A percentile compares a stretch with the other conserved stretches of the same genome.
phyloP scores from a whole-genome alignment of 495 filamentous ascomycete genomes.

The Aspergillus wentii region DNA sequence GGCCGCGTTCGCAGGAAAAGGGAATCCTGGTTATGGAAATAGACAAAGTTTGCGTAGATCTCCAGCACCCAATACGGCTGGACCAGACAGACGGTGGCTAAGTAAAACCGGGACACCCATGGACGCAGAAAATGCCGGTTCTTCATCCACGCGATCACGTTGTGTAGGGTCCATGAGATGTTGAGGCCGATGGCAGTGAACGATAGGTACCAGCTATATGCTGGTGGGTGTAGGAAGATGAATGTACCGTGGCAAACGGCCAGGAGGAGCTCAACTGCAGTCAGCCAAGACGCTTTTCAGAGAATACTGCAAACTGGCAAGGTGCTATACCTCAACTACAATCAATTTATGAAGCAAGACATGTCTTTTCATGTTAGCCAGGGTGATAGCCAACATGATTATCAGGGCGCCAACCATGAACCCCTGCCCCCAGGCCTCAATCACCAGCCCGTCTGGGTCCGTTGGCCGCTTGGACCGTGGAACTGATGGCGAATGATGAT shows the following conservation, averaged over 20 bases:
- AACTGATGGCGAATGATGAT: too few relatives aligned
- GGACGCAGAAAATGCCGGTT: slow-evolving; percentile 21
- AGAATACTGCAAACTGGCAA: background rate
- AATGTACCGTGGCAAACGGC: slow-evolving; percentile 23
- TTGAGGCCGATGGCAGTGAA: slow-evolving; percentile 23
- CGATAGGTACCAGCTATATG: slow-evolving; percentile 28
- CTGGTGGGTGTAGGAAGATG: slow-evolving; percentile 16
- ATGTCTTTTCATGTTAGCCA: slow-evolving; percentile 37
- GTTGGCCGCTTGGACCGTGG: too few relatives aligned
- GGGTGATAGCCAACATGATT: slow-evolving; percentile 38
- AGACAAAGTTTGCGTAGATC: slow-evolving; percentile 28
- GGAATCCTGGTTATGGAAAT: slow-evolving; percentile 26
- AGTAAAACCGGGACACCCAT: slow-evolving; percentile 15
- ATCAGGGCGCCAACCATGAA: slow-evolving; percentile 43
- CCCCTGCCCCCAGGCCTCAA: slow-evolving; percentile 47
- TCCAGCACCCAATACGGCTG: slow-evolving; percentile 28
- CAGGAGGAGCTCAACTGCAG: slow-evolving; percentile 7
- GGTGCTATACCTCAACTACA: slow-evolving; percentile 41
- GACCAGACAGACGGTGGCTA: slow-evolving; percentile 17
- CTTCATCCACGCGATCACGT: slow-evolving; percentile 32
- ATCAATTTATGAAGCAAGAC: slow-evolving; percentile 44
- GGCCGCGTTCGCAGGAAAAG: slow-evolving; percentile 38
- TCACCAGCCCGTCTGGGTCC: slow-evolving; percentile 30
- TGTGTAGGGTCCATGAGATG: slow-evolving; percentile 26
- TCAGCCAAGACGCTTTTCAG: too few relatives aligned